phyloP scores from a whole-genome alignment of 805 yeast genomes.

The Wickerhamomyces hampshirensis region DNA sequence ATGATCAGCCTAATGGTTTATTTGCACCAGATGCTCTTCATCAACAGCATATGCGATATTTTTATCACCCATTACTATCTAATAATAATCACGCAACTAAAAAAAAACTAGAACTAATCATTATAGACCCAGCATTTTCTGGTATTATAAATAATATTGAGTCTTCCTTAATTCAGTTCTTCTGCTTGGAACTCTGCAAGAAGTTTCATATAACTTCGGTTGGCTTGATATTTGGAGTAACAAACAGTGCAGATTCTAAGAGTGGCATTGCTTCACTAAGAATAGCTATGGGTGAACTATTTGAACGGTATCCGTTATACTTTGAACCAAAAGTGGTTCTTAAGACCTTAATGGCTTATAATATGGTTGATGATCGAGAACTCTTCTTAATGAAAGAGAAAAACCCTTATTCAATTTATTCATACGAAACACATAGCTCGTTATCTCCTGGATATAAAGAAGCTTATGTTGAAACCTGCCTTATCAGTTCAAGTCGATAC shows the following conservation, averaged over 20 bases:
- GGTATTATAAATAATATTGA: conserved; percentile 10
- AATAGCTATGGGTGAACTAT: not conserved
- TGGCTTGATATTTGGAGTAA: conserved; percentile 18
- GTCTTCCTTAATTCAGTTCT: not conserved
- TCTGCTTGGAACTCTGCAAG: conserved; percentile 2
- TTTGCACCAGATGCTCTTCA: too few relatives aligned
- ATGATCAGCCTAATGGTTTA: too few relatives aligned
- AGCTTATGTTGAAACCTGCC: conserved; percentile 1
- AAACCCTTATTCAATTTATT: conserved; percentile 9
- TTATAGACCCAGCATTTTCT: conserved; percentile 15
- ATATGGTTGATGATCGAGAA: conserved; percentile 15
- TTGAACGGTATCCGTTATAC: conserved; percentile 1
- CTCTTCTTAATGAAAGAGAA: conserved; percentile 1
- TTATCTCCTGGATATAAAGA: conserved; percentile 15
- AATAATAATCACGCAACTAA: too few relatives aligned
- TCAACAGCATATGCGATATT: too few relatives aligned
- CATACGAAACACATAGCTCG: conserved; percentile 10
- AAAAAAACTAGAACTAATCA: conserved; percentile 5
- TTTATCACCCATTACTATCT: not conserved
- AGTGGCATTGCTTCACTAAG: conserved; percentile 5
- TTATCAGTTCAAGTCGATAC: conserved; percentile 2
- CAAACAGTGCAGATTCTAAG: conserved; percentile 14
- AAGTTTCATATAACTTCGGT: conserved; percentile 3
- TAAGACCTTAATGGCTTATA: conserved; percentile 19
- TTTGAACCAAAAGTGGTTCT: conserved; percentile 1